Base-by-base conservation (phyloP, 2,329 filamentous ascomycete genomes). In the Pestalotiopsis sp. region DNA sequence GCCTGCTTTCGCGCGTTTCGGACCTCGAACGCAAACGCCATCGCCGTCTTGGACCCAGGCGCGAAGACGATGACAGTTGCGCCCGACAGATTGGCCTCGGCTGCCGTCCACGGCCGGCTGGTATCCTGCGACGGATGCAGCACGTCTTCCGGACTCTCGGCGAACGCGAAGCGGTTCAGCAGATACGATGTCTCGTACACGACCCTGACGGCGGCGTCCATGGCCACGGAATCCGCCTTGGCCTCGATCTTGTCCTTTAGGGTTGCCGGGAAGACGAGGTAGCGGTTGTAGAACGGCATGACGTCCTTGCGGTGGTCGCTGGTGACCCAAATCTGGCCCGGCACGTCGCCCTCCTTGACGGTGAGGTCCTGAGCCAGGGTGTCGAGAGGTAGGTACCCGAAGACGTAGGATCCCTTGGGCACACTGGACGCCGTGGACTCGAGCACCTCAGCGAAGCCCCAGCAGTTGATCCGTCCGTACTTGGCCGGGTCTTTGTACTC, bases 381-480 rank as follows among this genome's bases (percentile, higher is more conserved):
- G 0, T 79, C 79, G 4, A 83, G 81, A 0, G 84, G 83, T 72
- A 84, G 81, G 72, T 80, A 85, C 0, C 84, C 85, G 49, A 71
- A 85, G 0, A 86, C 69, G 1, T 79, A 71, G 0, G 77, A 76
- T 5, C 81, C 83, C 2, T 68, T 61, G 0, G 74, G 61, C 1
- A 85, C 72, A 5, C 70, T 74, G 2, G 76, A 64, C 4, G 82
- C 74, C 0, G 76, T 84, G n/a, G 79, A 83, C 4, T 83, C 81
- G 5, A 82, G 59, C 4, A 85, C 79, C 27, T 78, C 74, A 7
- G 79, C 84, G 67, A 82, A 84, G 0, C 85, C 85, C 84, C 84
- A 86, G n/a, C 80, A 82, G 56, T 82, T 81, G 13, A 83, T 82
- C 69, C 84, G 82, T 4, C 83, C 84, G 77, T 83, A 86, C n/a